A percentile compares a stretch with the other conserved stretches of the same genome.
Conservation (phyloP, 2,329 filamentous ascomycete genomes). For the Chaetoscypha palmicola region DNA sequence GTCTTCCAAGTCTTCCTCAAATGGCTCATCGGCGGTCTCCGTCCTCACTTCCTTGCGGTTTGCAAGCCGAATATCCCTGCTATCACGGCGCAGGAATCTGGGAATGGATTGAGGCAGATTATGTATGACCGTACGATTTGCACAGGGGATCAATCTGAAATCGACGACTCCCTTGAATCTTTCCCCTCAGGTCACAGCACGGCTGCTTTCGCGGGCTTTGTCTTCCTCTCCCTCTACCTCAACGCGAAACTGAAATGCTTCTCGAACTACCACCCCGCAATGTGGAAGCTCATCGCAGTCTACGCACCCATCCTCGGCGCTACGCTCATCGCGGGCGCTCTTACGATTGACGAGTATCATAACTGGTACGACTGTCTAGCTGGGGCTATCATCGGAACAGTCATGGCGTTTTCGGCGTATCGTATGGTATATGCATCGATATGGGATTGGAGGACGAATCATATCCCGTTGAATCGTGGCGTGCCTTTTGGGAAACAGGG, state of each 20-base stretch:
- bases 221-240: slow-evolving; percentile 65
- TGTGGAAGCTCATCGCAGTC: slow-evolving; percentile 64
- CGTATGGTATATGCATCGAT: slow-evolving; percentile 61
- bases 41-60: slow-evolving; percentile 65
- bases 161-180: slow-evolving; percentile 63
- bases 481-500: slow-evolving; percentile 47
- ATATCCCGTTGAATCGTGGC: slow-evolving; percentile 56
- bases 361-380: slow-evolving; percentile 70
- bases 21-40: slow-evolving; percentile 64
- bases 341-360: slow-evolving; percentile 68
- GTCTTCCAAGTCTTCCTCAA: slow-evolving; percentile 74
- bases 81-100: slow-evolving; percentile 34
- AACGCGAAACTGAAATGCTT: slow-evolving; percentile 75
- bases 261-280: slow-evolving; percentile 61
- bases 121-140: slow-evolving; percentile 67
- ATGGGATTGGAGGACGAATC: slow-evolving; percentile 63
- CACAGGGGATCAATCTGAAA: slow-evolving; percentile 56
- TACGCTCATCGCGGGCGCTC: slow-evolving; percentile 57
- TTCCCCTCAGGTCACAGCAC: slow-evolving; percentile 71
- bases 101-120: slow-evolving; percentile 49
- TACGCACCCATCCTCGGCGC: slow-evolving; percentile 63
- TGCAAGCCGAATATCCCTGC: slow-evolving; percentile 52
- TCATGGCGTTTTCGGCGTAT: slow-evolving; percentile 59
- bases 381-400: slow-evolving; percentile 56
- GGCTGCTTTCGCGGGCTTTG: slow-evolving; percentile 64